Base-by-base conservation (phyloP, 192 early-diverging fungal genomes). In the Phlyctochytrium arcticum region DNA sequence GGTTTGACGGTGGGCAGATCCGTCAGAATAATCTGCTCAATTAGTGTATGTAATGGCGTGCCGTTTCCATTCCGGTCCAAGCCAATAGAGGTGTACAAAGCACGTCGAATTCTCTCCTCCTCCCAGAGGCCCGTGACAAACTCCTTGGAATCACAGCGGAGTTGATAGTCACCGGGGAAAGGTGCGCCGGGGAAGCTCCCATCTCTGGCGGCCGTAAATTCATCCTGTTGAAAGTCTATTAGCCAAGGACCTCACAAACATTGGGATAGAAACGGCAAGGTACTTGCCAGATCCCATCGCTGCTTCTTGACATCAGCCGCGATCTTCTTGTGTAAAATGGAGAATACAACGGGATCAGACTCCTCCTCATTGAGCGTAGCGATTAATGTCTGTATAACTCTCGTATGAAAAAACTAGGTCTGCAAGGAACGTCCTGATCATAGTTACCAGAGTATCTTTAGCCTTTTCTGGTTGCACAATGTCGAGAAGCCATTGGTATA, bases 261-360 rank as follows among this genome's bases (percentile, higher is more conserved):
- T 62, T n/a, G n/a, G n/a, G n/a, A n/a, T n/a, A n/a, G n/a, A n/a
- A n/a, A n/a, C n/a, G 12, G 2, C 39, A 74, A 66, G 67, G 80
- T 79, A 4, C 77, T 74, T 48, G 67, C 63, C 33, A 88, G 57
- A 65, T 88, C 84, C 66, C 82, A 92, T 32, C 92, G 82, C 23
- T 79, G 72, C 27, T 86, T 76, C 60, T 69, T 57, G n/a, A 89
- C 60, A 2, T 75, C 79, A 48, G 81, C 72, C 31, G 83, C 75
- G 9, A 73, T 73, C 54, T 75, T 62, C 60, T 77, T 79, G 7
- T 75, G 79, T 12, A 91, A 68, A 9, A 89, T 80, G 9, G 84
- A 88, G 80, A 92, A 89, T 27, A 90, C 85, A 73, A 90, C 80
- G 6, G 54, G 57, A n/a, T 67, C 54, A 8, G 73, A 60, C 12